Conservation (phyloP, 2,329 filamentous ascomycete species). For the Fusarium virguliforme region DNA sequence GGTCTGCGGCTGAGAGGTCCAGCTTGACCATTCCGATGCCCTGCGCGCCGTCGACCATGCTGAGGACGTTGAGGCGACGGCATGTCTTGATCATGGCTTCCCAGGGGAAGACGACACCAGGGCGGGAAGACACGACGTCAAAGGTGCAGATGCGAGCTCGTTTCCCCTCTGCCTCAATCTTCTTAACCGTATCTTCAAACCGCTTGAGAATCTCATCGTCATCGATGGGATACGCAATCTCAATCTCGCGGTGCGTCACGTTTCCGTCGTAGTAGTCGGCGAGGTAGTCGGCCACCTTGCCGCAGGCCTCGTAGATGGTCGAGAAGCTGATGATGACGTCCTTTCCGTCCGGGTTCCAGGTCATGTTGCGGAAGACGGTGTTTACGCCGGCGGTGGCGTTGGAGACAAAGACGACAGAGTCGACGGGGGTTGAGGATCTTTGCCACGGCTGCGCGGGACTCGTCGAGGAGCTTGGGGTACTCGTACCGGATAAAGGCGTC, state of each 20-base stretch:
- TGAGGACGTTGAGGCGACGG: slow-evolving; percentile 77
- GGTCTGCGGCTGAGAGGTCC: slow-evolving; percentile 76
- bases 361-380: slow-evolving; percentile 83
- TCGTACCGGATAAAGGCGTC: slow-evolving; percentile 84
- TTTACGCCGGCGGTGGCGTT: slow-evolving; percentile 88
- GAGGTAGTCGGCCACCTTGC: slow-evolving; percentile 79
- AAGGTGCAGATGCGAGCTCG: slow-evolving; percentile 78
- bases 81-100: slow-evolving; percentile 77
- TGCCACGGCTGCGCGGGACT: slow-evolving; percentile 78
- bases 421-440: slow-evolving; percentile 73
- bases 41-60: slow-evolving; percentile 88
- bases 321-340: slow-evolving; percentile 87
- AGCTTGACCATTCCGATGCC: slow-evolving; percentile 84
- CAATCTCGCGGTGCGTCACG: slow-evolving; percentile 68
- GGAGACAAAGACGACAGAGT: slow-evolving; percentile 81
- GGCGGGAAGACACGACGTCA: slow-evolving; percentile 85
- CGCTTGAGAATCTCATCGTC: slow-evolving; percentile 76
- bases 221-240: slow-evolving; percentile 77
- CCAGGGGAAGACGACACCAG: slow-evolving; percentile 86
- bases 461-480: slow-evolving; percentile 74
- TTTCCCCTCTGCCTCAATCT: slow-evolving; percentile 70
- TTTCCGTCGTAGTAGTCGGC: slow-evolving; percentile 73
- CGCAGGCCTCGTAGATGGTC: slow-evolving; percentile 84
- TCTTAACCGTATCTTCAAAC: slow-evolving; percentile 73
- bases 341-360: slow-evolving; percentile 77